A percentile compares a stretch with the other conserved stretches of the same genome.
Conservation (phyloP, 2,329 filamentous ascomycete genomes). For the Herpomyces periplanetae region DNA sequence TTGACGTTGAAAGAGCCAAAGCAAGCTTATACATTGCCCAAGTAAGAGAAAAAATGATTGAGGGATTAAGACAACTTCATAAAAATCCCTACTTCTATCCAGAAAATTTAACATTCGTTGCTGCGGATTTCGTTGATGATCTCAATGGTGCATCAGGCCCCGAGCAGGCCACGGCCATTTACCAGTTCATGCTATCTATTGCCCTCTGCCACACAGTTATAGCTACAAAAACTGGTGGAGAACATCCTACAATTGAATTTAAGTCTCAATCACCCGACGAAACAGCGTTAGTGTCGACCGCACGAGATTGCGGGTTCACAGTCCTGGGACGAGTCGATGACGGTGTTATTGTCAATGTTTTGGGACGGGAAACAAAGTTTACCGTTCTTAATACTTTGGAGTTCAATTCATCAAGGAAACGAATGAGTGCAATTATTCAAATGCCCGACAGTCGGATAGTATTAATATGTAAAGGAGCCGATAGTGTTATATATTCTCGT, state of each 20-base stretch:
- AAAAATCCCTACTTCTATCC: conserved; percentile 70
- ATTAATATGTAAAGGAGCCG: conserved; percentile 83
- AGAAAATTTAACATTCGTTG: conserved; percentile 61
- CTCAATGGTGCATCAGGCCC: conserved; percentile 32
- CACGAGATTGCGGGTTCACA: conserved; percentile 75
- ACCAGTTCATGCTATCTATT: conserved; percentile 71
- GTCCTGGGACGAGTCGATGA: conserved; percentile 43
- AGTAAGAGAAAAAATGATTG: conserved; percentile 30
- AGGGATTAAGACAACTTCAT: conserved; percentile 30
- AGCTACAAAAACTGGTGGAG: conserved; percentile 53
- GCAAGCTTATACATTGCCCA: conserved; percentile 37
- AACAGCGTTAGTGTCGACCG: conserved; percentile 65
- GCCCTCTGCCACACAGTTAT: conserved; percentile 93
- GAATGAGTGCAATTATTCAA: conserved; percentile 83
- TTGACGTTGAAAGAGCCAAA: conserved; percentile 33
- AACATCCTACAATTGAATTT: conserved; percentile 62
- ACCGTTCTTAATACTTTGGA: conserved; percentile 73
- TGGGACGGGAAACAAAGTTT: conserved; percentile 52
- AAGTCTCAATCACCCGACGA: conserved; percentile 93
- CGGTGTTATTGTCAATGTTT: conserved; percentile 44
- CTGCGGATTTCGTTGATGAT: conserved; percentile 56
- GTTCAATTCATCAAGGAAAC: conserved; percentile 82
- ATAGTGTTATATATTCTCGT: conserved; percentile 82
- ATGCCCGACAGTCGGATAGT: conserved; percentile 73
- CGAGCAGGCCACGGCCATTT: conserved; percentile 35